Evolutionary conservation across 1,284 basidiomycete genomes (phyloP), one percentile per base, ranked within the genome.

Genomic region (Volvariella surrecta): DNA sequence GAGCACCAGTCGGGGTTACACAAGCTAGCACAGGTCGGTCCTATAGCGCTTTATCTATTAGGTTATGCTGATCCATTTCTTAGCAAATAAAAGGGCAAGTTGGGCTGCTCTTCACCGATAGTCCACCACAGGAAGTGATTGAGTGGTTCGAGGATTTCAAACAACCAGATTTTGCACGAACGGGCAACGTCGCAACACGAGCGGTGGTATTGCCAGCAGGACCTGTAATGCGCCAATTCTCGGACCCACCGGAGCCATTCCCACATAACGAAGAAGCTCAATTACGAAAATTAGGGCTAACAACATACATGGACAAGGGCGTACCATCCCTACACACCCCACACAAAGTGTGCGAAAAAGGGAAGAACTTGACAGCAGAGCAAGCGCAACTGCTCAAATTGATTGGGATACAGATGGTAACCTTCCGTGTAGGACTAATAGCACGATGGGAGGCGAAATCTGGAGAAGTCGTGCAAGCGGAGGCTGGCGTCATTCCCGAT

Each of bases 201-300:
- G 85, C 84, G 0, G 76, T 97, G 44, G 68, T 74, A 18, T 70
- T 99, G 16, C 88, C 91, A 30, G 79, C 69, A 20, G 82, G 83
- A 22, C 79, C 84, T 37, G 73, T 88, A 43, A 73, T 86, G 74
- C 76, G 80, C 57, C 71, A 74, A 44, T 71, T 85, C 58, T 81
- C 83, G 10, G 78, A 82, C 52, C 82, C 82, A 2, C 78, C 84
- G 22, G 82, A 89, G 54, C 85, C 92, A 1, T 93, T 98, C 61
- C 91, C 95, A 20, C 93, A 97, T 63, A 92, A 90, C 53, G 89
- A 98, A 67, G 95, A 99, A 55, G 92, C 95, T 16, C 94, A 98
- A 59, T 72, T 99, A 43, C 81, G 95, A 45, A 86, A 88, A 59
- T 76, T 98, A 21, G 96, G 96, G 9, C 70, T 99, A 43, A 75